Evolutionary conservation across 73 alveolate species (phyloP).

Genomic region (Durusdinium trenchii): DNA sequence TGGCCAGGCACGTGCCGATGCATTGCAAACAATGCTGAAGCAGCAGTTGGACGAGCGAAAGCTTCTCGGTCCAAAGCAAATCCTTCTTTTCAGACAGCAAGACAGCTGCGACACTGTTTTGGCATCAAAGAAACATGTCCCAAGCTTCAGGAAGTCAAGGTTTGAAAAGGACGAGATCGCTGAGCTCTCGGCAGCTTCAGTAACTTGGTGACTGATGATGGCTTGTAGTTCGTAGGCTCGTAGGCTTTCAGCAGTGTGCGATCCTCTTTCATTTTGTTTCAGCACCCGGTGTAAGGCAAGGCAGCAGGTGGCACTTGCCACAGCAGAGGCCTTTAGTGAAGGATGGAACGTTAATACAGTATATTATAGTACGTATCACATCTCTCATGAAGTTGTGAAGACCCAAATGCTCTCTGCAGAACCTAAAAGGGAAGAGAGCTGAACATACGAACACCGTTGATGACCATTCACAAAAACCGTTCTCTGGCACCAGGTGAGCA

Average conservation of each 20-base stretch:
- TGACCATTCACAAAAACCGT: too few species aligned
- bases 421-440: too few species aligned
- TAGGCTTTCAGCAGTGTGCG: not conserved
- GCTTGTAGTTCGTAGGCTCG: not conserved
- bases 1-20: conserved; percentile 28
- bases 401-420: too few species aligned
- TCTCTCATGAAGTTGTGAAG: too few species aligned
- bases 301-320: conserved; percentile 40
- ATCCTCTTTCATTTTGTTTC: not conserved
- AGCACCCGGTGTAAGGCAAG: not conserved
- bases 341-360: too few species aligned
- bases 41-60: conserved; percentile 62
- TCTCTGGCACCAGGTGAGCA: not conserved
- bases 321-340: conserved; percentile 39
- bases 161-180: not conserved
- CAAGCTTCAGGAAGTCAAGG: not conserved
- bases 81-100: too few species aligned
- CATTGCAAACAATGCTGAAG: conserved; percentile 40
- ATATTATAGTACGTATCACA: too few species aligned
- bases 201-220: not conserved
- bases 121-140: too few species aligned
- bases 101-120: too few species aligned
- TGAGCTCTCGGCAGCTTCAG: too few species aligned
- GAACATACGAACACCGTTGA: too few species aligned
- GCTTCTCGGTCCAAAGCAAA: not conserved